A percentile compares a stretch with the other conserved stretches of the same genome.
Conservation (phyloP, 2,329 filamentous ascomycete genomes). For the Pseudogymnoascus sp. region DNA sequence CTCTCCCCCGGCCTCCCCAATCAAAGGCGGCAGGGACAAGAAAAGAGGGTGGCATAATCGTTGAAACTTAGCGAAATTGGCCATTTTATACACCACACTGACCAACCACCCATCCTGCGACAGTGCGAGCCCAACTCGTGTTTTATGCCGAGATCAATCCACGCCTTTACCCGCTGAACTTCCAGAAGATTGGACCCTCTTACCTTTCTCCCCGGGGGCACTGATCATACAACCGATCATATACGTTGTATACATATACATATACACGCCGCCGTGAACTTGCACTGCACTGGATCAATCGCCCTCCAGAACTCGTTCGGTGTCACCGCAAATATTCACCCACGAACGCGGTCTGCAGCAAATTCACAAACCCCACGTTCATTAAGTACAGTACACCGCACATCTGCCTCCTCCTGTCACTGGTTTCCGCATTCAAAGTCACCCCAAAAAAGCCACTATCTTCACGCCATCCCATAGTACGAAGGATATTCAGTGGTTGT, state of each 20-base stretch:
- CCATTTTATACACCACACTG: slow-evolving; percentile 10
- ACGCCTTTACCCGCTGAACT: background rate
- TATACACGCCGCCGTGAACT: background rate
- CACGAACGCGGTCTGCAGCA: background rate
- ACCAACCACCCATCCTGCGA: slow-evolving; percentile 4
- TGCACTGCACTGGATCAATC: background rate
- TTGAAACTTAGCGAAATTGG: slow-evolving; percentile 12
- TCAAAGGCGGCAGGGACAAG: background rate
- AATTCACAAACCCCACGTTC: slow-evolving; percentile 3
- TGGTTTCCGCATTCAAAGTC: background rate
- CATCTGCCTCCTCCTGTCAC: slow-evolving; percentile 2
- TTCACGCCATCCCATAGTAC: background rate
- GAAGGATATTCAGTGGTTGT: slow-evolving; percentile 2
- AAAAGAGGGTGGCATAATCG: background rate
- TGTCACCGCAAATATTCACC: background rate
- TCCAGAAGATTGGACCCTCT: background rate
- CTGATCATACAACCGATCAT: background rate
- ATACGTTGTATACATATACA: background rate
- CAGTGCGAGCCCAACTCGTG: background rate
- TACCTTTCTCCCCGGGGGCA: background rate
- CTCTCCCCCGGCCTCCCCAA: background rate
- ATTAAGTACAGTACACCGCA: background rate
- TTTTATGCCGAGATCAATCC: background rate
- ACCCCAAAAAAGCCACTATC: background rate
- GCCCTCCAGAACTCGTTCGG: background rate